phyloP scores from a whole-genome alignment of 768 basidiomycete genomes.

The Suillus tomentosus region DNA sequence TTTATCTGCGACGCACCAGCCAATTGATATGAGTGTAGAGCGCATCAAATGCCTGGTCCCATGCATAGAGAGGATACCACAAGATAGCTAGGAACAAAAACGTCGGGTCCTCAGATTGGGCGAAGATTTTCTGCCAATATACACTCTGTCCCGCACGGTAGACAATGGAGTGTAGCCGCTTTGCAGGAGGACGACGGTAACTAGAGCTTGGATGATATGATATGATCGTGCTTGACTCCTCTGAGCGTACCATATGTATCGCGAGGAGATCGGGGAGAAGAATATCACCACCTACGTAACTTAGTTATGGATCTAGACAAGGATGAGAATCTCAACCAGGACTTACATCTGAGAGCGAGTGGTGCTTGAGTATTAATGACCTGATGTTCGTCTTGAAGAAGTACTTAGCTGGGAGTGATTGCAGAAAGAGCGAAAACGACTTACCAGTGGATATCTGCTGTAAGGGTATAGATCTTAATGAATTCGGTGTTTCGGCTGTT shows the following conservation, averaged over 20 bases:
- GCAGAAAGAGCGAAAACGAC: neutral
- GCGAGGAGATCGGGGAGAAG: slow-evolving; percentile 40
- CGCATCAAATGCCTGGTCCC: slow-evolving; percentile 59
- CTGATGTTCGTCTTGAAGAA: slow-evolving; percentile 20
- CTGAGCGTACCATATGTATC: slow-evolving; percentile 39
- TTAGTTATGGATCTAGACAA: neutral
- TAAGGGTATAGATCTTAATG: neutral
- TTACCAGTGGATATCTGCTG: neutral
- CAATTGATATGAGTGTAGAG: slow-evolving; percentile 52
- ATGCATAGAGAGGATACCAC: slow-evolving; percentile 63
- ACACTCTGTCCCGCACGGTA: slow-evolving; percentile 37
- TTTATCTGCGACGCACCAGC: slow-evolving; percentile 39
- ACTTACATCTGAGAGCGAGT: slow-evolving; percentile 26
- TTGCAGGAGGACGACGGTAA: slow-evolving; percentile 29
- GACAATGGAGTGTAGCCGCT: slow-evolving; percentile 30
- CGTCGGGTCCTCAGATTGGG: slow-evolving; percentile 33
- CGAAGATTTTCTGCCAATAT: slow-evolving; percentile 39
- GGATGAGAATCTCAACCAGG: neutral
- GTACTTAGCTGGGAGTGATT: neutral
- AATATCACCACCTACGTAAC: slow-evolving; percentile 20
- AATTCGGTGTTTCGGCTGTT: neutral
- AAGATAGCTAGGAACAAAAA: slow-evolving; percentile 42
- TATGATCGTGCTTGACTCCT: slow-evolving; percentile 32
- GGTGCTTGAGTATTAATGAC: slow-evolving; percentile 38
- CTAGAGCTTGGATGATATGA: slow-evolving; percentile 36